A percentile compares a stretch with the other conserved stretches of the same genome.
Evolutionary conservation across 495 filamentous ascomycete species (phyloP).

Genomic region (Aspergillus funiculosus): DNA sequence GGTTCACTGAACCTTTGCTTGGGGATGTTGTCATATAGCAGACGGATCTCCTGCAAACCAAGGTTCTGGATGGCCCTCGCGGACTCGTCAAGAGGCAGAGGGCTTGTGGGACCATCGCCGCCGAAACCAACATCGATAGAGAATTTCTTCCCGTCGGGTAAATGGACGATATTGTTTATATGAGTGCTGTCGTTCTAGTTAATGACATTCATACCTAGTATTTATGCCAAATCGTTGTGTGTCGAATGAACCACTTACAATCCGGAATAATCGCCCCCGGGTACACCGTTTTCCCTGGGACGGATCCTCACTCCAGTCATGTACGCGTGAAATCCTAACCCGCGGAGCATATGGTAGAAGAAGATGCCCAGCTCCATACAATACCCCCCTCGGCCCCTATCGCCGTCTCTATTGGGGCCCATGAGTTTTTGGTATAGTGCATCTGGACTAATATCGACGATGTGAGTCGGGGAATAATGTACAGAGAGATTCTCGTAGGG

Average conservation of each 20-base stretch:
- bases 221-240: background rate
- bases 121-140: constrained; percentile 72
- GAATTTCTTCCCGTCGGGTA: constrained; percentile 43
- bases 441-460: constrained; percentile 50
- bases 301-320: constrained; percentile 44
- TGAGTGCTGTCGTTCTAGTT: constrained; percentile 50
- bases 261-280: constrained; percentile 34
- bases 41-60: constrained; percentile 45
- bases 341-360: constrained; percentile 57
- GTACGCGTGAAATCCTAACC: constrained; percentile 55
- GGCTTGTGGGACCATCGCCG: constrained; percentile 50
- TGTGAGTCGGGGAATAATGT: constrained; percentile 49
- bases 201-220: background rate
- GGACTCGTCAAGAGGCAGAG: constrained; percentile 43
- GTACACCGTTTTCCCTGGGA: constrained; percentile 25
- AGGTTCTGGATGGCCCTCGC: constrained; percentile 38
- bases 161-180: constrained; percentile 62
- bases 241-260: constrained; percentile 28
- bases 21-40: constrained; percentile 42
- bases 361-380: constrained; percentile 72
- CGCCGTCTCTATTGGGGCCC: constrained; percentile 13
- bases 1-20: constrained; percentile 37
- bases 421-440: constrained; percentile 63
- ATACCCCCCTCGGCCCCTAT: constrained; percentile 61
- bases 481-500: constrained; percentile 66